Conservation (phyloP, 768 basidiomycete species). For the Phylloporus arenicola region DNA sequence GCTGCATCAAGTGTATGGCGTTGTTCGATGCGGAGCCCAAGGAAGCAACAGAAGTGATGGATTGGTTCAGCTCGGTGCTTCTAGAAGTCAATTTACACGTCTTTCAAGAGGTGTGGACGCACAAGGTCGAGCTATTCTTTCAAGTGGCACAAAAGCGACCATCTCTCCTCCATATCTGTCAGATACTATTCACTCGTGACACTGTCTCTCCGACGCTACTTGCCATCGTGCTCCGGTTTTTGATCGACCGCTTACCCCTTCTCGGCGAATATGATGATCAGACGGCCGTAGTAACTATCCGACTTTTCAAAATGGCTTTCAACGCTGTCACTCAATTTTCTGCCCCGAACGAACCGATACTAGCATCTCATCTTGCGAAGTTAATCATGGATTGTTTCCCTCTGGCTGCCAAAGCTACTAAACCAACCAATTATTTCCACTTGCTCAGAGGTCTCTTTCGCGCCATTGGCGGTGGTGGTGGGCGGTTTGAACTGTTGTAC, state of each 20-base stretch:
- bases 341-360: conserved; percentile 76
- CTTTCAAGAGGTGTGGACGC: conserved; percentile 95
- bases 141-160: conserved; percentile 71
- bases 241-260: conserved; percentile 73
- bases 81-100: conserved; percentile 84
- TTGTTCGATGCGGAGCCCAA: conserved; percentile 71
- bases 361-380: conserved; percentile 90
- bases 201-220: conserved; percentile 73
- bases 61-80: conserved; percentile 71
- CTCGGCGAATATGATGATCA: conserved; percentile 83
- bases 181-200: conserved; percentile 76
- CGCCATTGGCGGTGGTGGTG: conserved; percentile 86
- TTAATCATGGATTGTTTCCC: conserved; percentile 96
- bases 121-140: conserved; percentile 88
- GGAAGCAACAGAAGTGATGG: conserved; percentile 73
- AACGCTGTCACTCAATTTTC: conserved; percentile 75
- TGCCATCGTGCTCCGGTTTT: conserved; percentile 82
- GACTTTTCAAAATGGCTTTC: conserved; percentile 95
- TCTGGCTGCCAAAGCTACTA: conserved; percentile 83
- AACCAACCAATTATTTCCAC: conserved; percentile 90
- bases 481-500: conserved; percentile 89
- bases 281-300: conserved; percentile 77
- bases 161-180: conserved; percentile 77
- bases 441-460: conserved; percentile 90
- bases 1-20: conserved; percentile 77